Evolutionary conservation across 2,329 filamentous ascomycete genomes (phyloP).

Genomic region (Fusarium decemcellulare): DNA sequence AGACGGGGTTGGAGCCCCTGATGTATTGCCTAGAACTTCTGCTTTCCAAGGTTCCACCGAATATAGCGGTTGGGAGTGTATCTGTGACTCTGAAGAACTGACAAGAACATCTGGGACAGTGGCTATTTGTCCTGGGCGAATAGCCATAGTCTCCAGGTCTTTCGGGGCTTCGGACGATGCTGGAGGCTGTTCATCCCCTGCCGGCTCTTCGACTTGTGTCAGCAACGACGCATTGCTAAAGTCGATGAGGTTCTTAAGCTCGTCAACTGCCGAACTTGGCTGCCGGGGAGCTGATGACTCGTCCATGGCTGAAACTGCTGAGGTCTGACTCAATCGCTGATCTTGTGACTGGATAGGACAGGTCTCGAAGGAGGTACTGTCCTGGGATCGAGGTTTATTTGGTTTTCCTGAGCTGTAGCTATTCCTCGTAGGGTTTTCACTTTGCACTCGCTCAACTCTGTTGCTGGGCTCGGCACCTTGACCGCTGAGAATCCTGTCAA

Average conservation of each 20-base stretch:
- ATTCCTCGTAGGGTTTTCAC: background rate
- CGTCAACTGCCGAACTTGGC: conserved; percentile 39
- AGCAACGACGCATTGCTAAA: conserved; percentile 37
- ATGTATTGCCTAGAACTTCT: conserved; percentile 37
- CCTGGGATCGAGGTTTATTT: background rate
- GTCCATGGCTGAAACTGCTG: conserved; percentile 33
- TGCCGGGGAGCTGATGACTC: conserved; percentile 24
- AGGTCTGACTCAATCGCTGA: background rate
- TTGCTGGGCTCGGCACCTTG: background rate
- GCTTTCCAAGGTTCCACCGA: conserved; percentile 45
- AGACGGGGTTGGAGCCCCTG: conserved; percentile 40
- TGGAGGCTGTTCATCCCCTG: conserved; percentile 12
- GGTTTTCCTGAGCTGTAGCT: background rate
- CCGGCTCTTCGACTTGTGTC: conserved; percentile 24
- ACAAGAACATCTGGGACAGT: conserved; percentile 22
- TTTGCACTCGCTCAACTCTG: background rate
- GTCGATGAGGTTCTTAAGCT: conserved; percentile 42
- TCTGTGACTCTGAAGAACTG: conserved; percentile 31
- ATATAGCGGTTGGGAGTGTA: conserved; percentile 36
- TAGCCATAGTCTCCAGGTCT: conserved; percentile 3
- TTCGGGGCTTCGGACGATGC: conserved; percentile 14
- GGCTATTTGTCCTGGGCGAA: background rate
- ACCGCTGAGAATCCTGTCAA: conserved; percentile 29
- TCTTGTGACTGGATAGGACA: background rate
- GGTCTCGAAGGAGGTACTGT: background rate